These are phyloP conservation scores for Exophiala oligosperma DNA, from an alignment of 2,329 filamentous ascomycete species.

Conservation along the genomic window DNA sequence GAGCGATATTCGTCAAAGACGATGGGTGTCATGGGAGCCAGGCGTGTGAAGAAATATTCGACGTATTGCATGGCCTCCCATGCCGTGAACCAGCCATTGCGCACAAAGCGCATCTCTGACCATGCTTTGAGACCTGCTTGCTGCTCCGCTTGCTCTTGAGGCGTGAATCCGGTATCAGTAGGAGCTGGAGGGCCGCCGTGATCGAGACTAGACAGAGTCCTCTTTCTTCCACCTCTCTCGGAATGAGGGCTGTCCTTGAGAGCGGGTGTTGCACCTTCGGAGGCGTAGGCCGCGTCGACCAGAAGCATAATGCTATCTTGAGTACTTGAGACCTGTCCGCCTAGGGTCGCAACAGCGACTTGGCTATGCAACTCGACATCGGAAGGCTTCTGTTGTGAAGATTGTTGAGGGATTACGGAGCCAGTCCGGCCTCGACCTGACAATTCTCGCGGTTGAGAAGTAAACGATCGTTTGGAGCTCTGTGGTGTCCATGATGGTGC, in stretches of 20 bases:
- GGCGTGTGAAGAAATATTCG: slow-evolving; percentile 89
- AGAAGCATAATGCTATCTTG: slow-evolving; percentile 23
- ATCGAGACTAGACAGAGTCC: slow-evolving; percentile 14
- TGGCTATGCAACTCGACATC: slow-evolving; percentile 22
- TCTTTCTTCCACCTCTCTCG: slow-evolving; percentile 18
- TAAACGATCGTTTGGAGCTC: slow-evolving; percentile 7
- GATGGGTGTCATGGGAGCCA: slow-evolving; percentile 90
- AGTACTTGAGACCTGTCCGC: slow-evolving; percentile 18
- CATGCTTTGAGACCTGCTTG: slow-evolving; percentile 79
- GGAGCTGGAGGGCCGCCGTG: slow-evolving; percentile 33
- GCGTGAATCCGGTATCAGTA: slow-evolving; percentile 11
- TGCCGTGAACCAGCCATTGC: slow-evolving; percentile 93
- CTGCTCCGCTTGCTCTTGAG: slow-evolving; percentile 37
- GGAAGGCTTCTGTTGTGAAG: slow-evolving; percentile 1
- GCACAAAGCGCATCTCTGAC: slow-evolving; percentile 90
- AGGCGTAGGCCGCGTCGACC: slow-evolving; percentile 20
- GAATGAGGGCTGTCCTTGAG: slow-evolving; percentile 20
- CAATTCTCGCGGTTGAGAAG: slow-evolving; percentile 19
- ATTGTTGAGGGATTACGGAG: slow-evolving; percentile 1
- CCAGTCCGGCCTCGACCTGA: neutral
- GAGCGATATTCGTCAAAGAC: slow-evolving; percentile 86
- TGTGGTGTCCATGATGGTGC: slow-evolving; percentile 16
- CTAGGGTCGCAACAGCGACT: slow-evolving; percentile 20
- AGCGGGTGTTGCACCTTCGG: slow-evolving; percentile 14
- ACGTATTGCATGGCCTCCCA: slow-evolving; percentile 92